phyloP scores from a whole-genome alignment of 2,329 filamentous ascomycete species.

The Pyricularia sp. region DNA sequence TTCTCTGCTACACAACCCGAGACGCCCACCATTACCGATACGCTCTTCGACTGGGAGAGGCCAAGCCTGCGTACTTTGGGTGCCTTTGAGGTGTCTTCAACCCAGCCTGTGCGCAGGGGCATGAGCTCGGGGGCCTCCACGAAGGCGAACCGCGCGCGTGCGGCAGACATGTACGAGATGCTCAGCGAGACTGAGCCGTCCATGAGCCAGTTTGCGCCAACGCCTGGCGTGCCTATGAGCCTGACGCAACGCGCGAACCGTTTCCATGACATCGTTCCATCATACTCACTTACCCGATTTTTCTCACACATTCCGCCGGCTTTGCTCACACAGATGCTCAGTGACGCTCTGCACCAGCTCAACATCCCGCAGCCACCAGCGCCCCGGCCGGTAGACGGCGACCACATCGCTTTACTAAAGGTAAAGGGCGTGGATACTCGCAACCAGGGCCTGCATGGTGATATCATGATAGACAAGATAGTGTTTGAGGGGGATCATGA shows the following conservation, averaged over 20 bases:
- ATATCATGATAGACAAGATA: slow-evolving; percentile 59
- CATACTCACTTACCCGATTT: slow-evolving; percentile 80
- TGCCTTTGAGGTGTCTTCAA: slow-evolving; percentile 29
- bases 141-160: slow-evolving; percentile 13
- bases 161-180: slow-evolving; percentile 30
- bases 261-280: slow-evolving; percentile 84
- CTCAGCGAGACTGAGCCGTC: slow-evolving; percentile 71
- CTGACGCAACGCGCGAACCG: slow-evolving; percentile 79
- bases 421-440: slow-evolving; percentile 64
- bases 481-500: slow-evolving; percentile 44
- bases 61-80: slow-evolving; percentile 45
- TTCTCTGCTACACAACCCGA: slow-evolving; percentile 81
- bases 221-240: slow-evolving; percentile 64
- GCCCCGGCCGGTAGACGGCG: slow-evolving; percentile 27
- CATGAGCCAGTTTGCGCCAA: slow-evolving; percentile 72
- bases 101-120: slow-evolving; percentile 29
- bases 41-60: slow-evolving; percentile 78
- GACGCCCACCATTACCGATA: slow-evolving; percentile 52
- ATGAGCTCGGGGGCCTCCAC: slow-evolving; percentile 22
- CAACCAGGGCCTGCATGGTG: slow-evolving; percentile 59
- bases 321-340: slow-evolving; percentile 66
- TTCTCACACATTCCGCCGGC: slow-evolving; percentile 67
- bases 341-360: slow-evolving; percentile 70
- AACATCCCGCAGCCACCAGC: slow-evolving; percentile 58
- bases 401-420: slow-evolving; percentile 50